phyloP scores from a whole-genome alignment of 352 stramenopile species.

The Elongisporangium anandrum region DNA sequence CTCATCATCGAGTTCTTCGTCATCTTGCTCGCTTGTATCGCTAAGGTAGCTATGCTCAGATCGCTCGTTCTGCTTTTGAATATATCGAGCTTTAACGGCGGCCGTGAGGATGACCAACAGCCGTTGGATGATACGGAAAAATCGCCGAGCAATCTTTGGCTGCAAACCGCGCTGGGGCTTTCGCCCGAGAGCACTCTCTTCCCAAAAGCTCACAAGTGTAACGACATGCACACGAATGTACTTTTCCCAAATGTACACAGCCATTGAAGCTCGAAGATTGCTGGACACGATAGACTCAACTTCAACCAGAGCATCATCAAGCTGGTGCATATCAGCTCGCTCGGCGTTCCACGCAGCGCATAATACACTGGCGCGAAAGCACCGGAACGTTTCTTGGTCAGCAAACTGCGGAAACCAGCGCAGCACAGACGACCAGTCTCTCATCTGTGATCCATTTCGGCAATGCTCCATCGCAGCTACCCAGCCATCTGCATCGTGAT shows the following conservation, averaged over 20 bases:
- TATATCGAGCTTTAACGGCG: slow-evolving; percentile 16
- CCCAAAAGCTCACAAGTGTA: slow-evolving; percentile 79
- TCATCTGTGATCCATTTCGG: slow-evolving; percentile 58
- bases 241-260: slow-evolving; percentile 71
- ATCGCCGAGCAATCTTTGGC: slow-evolving; percentile 66
- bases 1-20: slow-evolving; percentile 16
- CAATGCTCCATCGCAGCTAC: slow-evolving; percentile 61
- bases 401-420: slow-evolving; percentile 57
- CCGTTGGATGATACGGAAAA: slow-evolving; percentile 73
- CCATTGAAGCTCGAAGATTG: slow-evolving; percentile 55
- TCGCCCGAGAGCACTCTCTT: slow-evolving; percentile 61
- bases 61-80: slow-evolving; percentile 4
- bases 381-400: slow-evolving; percentile 51
- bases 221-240: slow-evolving; percentile 80
- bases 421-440: slow-evolving; percentile 54
- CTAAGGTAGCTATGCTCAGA: not conserved
- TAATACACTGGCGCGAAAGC: slow-evolving; percentile 58
- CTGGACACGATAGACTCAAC: slow-evolving; percentile 37
- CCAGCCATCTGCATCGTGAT: slow-evolving; percentile 42
- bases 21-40: slow-evolving; percentile 7
- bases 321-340: slow-evolving; percentile 79
- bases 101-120: slow-evolving; percentile 41
- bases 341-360: slow-evolving; percentile 79
- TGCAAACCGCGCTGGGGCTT: slow-evolving; percentile 71
- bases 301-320: slow-evolving; percentile 69